Conservation (phyloP, 768 basidiomycete genomes). For the Calocera cornea region DNA sequence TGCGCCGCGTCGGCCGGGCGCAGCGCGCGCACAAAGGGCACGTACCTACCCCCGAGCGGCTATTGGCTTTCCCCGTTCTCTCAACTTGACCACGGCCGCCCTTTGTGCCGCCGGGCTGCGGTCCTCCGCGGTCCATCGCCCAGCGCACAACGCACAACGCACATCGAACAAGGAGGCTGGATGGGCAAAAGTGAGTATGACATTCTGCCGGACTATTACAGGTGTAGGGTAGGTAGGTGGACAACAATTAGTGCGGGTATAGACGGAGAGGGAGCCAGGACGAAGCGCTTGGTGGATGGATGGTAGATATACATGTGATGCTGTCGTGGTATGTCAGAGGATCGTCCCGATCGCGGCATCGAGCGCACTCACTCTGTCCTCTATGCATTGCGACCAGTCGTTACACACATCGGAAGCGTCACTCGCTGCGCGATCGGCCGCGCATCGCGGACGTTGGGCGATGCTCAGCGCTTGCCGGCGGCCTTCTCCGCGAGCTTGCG, state of each 20-base stretch:
- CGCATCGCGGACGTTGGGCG: not conserved
- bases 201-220: constrained; percentile 2
- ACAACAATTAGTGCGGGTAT: not conserved
- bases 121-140: no score
- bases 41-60: no score
- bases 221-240: not conserved
- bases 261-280: not conserved
- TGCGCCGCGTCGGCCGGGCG: not conserved
- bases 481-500: not conserved
- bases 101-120: no score
- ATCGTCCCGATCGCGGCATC: not conserved
- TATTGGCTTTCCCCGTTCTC: not conserved
- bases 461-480: not conserved
- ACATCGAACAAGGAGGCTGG: not conserved
- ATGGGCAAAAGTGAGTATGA: not conserved
- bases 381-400: constrained; percentile 6
- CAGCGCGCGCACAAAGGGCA: no score
- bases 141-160: no score
- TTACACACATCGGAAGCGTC: not conserved
- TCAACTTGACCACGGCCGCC: no score
- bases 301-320: constrained; percentile 3
- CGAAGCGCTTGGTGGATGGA: not conserved
- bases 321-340: not conserved
- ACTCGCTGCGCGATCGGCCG: not conserved
- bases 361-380: not conserved